phyloP scores from a whole-genome alignment of 768 basidiomycete genomes.

The Termitomyces titanicus region DNA sequence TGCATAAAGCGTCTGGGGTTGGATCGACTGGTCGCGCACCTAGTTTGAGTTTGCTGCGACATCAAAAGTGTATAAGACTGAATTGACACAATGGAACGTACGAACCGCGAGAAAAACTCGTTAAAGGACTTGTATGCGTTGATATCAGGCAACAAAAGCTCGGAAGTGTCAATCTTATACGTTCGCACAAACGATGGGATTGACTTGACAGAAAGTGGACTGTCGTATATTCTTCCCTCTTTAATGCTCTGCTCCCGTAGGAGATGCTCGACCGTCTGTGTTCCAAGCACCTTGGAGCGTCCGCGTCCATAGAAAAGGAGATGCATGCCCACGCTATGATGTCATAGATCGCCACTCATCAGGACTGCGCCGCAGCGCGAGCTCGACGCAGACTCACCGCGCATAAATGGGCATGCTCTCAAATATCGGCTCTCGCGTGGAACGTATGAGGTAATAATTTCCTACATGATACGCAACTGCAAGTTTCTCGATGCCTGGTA shows the following conservation, averaged over 20 bases:
- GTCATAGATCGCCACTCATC: background rate
- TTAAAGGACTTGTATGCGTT: conserved; percentile 68
- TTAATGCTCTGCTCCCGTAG: conserved; percentile 54
- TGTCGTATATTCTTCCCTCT: conserved; percentile 58
- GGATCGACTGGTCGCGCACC: conserved; percentile 58
- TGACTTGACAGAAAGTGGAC: conserved; percentile 43
- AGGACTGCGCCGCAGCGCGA: conserved; percentile 5
- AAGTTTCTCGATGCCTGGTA: conserved; percentile 55
- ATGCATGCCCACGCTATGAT: conserved; percentile 63
- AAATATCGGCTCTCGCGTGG: conserved; percentile 50
- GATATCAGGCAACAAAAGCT: conserved; percentile 64
- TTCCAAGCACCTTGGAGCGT: conserved; percentile 47
- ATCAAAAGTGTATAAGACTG: background rate
- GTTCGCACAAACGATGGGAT: conserved; percentile 56
- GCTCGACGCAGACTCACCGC: conserved; percentile 23
- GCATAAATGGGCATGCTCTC: conserved; percentile 76
- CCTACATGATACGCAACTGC: conserved; percentile 53
- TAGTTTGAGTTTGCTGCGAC: conserved; percentile 46
- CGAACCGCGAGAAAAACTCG: conserved; percentile 65
- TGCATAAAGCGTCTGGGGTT: conserved; percentile 51
- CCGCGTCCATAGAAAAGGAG: conserved; percentile 61
- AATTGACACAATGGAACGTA: background rate
- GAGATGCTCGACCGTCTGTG: conserved; percentile 42
- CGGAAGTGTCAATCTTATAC: conserved; percentile 50
- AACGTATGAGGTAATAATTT: conserved; percentile 53